These are phyloP conservation scores for Candida krabiensis DNA, from an alignment of 805 yeast species.

Conservation along the genomic window DNA sequence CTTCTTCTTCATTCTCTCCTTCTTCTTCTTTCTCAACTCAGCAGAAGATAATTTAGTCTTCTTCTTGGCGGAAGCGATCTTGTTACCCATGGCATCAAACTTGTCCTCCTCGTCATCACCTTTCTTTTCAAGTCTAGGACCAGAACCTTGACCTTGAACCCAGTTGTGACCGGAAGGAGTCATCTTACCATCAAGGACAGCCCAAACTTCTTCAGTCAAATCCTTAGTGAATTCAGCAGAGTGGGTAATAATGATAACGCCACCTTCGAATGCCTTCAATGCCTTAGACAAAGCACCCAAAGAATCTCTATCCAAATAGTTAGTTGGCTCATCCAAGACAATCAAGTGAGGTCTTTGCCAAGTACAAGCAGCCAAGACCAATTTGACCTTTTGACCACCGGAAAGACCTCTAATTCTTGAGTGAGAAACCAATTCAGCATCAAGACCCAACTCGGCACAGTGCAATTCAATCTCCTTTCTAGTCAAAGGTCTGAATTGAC, in stretches of 20 bases:
- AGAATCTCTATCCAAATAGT: slow-evolving; percentile 98
- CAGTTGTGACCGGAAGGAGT: slow-evolving; percentile 99
- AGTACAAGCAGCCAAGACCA: slow-evolving; percentile 99
- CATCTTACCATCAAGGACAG: slow-evolving; percentile 97
- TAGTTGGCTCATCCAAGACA: slow-evolving; percentile 99
- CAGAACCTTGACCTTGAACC: slow-evolving; percentile 99
- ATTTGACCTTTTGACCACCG: slow-evolving; percentile 99
- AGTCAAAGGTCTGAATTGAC: slow-evolving; percentile 99
- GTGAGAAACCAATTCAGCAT: slow-evolving; percentile 98
- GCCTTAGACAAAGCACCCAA: slow-evolving; percentile 99
- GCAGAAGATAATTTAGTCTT: slow-evolving; percentile 97
- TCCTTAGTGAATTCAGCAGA: slow-evolving; percentile 99
- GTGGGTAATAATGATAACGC: slow-evolving; percentile 99
- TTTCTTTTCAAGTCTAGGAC: slow-evolving; percentile 99
- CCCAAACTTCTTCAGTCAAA: slow-evolving; percentile 99
- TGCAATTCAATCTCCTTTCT: slow-evolving; percentile 99
- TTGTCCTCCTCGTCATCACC: slow-evolving; percentile 90
- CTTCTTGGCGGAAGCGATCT: slow-evolving; percentile 95
- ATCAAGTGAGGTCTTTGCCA: slow-evolving; percentile 99
- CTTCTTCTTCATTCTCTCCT: slow-evolving; percentile 99
- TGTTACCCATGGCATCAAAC: slow-evolving; percentile 99
- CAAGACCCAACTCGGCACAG: slow-evolving; percentile 98
- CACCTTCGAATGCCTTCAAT: slow-evolving; percentile 98
- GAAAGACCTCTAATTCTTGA: slow-evolving; percentile 99
- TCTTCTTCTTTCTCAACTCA: slow-evolving; percentile 99